A percentile compares a stretch with the other conserved stretches of the same genome.
These are phyloP conservation scores for Leishmania lainsoni DNA, from an alignment of 208 protist genomes.

Conservation along the genomic window DNA sequence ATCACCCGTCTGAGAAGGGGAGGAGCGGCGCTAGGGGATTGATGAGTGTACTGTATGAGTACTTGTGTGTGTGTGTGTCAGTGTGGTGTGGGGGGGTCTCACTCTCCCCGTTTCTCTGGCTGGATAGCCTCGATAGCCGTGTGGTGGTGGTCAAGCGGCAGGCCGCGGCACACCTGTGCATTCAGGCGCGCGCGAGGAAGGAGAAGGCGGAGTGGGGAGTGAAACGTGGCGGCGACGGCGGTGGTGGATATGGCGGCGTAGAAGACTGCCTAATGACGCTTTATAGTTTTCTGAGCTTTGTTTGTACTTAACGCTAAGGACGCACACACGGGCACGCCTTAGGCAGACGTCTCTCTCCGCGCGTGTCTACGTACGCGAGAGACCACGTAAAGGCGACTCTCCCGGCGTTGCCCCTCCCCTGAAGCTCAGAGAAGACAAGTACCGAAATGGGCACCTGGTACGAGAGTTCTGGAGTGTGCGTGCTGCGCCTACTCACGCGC, in stretches of 20 bases:
- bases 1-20: slow-evolving; percentile 7
- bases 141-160: no score
- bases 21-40: not conserved
- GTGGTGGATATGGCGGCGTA: no score
- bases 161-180: no score
- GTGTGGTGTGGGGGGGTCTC: not conserved
- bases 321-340: not conserved
- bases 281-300: no score
- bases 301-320: not conserved
- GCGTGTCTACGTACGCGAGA: not conserved
- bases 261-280: no score
- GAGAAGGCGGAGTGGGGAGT: not conserved
- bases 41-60: not conserved
- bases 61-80: slow-evolving; percentile 1
- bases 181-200: no score
- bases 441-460: not conserved
- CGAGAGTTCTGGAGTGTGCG: not conserved
- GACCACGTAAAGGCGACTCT: not conserved
- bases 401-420: no score
- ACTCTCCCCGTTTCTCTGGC: not conserved
- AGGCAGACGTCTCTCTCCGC: not conserved
- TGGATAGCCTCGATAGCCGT: not conserved
- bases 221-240: no score
- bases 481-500: not conserved
- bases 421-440: not conserved